Conservation (phyloP, 139 green algal species). For the Zygnema cylindricum region DNA sequence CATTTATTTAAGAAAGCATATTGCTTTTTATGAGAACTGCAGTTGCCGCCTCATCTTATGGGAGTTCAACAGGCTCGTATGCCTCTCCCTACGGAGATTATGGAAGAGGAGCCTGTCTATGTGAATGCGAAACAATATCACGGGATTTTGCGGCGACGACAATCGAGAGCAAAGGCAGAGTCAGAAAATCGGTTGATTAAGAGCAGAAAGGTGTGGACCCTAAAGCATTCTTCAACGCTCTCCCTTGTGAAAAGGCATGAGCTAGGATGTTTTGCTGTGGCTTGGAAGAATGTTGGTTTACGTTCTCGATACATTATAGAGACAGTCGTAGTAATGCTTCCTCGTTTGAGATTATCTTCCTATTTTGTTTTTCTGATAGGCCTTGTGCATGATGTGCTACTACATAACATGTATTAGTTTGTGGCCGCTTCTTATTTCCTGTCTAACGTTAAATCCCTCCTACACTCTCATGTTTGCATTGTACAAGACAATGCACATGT, state of each 20-base stretch:
- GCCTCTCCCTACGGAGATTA: slow-evolving; percentile 57
- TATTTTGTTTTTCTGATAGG: not conserved
- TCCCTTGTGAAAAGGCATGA: not conserved
- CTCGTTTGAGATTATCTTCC: not conserved
- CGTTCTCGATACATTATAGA: no score
- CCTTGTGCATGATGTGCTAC: no score
- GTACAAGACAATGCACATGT: no score
- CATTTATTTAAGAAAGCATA: no score
- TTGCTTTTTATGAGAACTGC: not conserved
- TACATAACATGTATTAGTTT: no score
- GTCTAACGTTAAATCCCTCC: no score
- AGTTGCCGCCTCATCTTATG: slow-evolving; percentile 53
- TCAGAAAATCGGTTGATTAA: slow-evolving; percentile 72
- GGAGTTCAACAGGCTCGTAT: slow-evolving; percentile 55
- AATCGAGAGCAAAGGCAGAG: slow-evolving; percentile 72
- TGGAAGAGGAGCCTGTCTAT: slow-evolving; percentile 72
- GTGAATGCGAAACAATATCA: slow-evolving; percentile 85
- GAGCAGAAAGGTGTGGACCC: slow-evolving; percentile 59
- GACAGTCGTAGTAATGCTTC: no score
- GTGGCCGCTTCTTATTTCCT: no score
- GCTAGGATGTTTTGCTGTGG: not conserved
- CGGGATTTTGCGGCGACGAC: slow-evolving; percentile 71
- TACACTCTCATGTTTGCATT: no score
- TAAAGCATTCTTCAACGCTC: not conserved
- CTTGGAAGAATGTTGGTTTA: no score